These are phyloP conservation scores for Penicillium janthinellum DNA, from an alignment of 2,329 filamentous ascomycete species.

Conservation along the genomic window DNA sequence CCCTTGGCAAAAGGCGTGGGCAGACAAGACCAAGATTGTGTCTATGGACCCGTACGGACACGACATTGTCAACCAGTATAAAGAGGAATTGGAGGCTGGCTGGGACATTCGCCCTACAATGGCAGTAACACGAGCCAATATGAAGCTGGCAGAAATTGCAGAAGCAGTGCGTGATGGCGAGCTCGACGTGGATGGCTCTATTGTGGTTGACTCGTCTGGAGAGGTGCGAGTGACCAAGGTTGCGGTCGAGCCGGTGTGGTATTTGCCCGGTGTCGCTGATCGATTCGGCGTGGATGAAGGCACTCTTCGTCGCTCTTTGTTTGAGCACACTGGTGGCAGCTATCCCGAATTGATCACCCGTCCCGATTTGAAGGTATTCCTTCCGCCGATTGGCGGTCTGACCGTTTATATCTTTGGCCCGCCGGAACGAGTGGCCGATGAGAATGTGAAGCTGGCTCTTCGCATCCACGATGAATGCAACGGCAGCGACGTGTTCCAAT, in stretches of 20 bases:
- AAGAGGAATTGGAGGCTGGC: constrained; percentile 71
- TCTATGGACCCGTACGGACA: constrained; percentile 97
- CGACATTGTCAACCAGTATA: constrained; percentile 76
- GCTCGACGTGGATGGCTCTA: constrained; percentile 78
- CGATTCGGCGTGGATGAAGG: constrained; percentile 92
- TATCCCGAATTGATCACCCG: constrained; percentile 97
- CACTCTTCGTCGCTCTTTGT: constrained; percentile 79
- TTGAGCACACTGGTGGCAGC: constrained; percentile 93
- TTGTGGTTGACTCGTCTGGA: constrained; percentile 81
- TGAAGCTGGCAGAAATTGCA: constrained; percentile 94
- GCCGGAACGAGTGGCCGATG: constrained; percentile 88
- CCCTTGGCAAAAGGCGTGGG: constrained; percentile 88
- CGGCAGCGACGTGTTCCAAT: constrained; percentile 95
- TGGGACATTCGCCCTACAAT: constrained; percentile 84
- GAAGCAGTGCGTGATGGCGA: constrained; percentile 80
- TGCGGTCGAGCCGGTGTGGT: constrained; percentile 93
- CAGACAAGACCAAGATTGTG: constrained; percentile 88
- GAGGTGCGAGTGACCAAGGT: constrained; percentile 95
- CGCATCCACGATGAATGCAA: constrained; percentile 91
- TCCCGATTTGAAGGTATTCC: constrained; percentile 89
- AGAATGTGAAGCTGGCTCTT: constrained; percentile 76
- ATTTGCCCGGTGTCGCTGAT: constrained; percentile 83
- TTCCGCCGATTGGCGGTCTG: constrained; percentile 91
- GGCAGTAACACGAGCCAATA: constrained; percentile 87
- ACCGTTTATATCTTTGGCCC: constrained; percentile 98